These are phyloP conservation scores for Neurospora intermedia DNA, from an alignment of 495 filamentous ascomycete genomes.

Conservation along the genomic window DNA sequence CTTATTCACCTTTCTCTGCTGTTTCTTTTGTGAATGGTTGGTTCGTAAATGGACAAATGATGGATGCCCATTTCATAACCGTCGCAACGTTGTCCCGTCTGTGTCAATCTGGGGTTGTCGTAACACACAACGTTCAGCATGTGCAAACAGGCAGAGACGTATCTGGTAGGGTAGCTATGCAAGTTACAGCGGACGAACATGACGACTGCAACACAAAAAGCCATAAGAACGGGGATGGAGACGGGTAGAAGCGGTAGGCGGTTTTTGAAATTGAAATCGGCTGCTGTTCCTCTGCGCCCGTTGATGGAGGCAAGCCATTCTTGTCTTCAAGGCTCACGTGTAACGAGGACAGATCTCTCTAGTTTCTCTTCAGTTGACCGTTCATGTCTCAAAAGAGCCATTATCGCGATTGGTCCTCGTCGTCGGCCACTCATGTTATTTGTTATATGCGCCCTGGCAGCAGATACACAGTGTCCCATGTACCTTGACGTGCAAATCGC, in stretches of 20 bases:
- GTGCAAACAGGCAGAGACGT: background rate
- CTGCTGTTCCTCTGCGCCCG: background rate
- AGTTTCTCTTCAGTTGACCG: background rate
- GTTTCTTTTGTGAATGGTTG: background rate
- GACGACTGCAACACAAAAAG: background rate
- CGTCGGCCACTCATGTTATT: background rate
- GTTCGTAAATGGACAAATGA: background rate
- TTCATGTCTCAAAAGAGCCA: background rate
- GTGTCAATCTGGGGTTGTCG: background rate
- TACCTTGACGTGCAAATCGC: no score
- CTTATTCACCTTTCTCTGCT: background rate
- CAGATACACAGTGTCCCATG: background rate
- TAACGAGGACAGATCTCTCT: no score
- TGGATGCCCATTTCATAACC: background rate
- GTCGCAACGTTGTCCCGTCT: background rate
- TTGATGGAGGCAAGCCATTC: background rate
- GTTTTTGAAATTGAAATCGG: background rate
- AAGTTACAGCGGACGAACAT: no score
- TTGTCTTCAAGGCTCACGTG: no score
- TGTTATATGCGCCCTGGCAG: background rate
- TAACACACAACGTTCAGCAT: background rate
- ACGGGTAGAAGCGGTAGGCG: background rate
- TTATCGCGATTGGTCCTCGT: background rate
- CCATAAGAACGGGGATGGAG: background rate
- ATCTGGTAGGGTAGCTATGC: background rate